phyloP scores from a whole-genome alignment of 306 rosid genomes.

The Medicago truncatula region DNA sequence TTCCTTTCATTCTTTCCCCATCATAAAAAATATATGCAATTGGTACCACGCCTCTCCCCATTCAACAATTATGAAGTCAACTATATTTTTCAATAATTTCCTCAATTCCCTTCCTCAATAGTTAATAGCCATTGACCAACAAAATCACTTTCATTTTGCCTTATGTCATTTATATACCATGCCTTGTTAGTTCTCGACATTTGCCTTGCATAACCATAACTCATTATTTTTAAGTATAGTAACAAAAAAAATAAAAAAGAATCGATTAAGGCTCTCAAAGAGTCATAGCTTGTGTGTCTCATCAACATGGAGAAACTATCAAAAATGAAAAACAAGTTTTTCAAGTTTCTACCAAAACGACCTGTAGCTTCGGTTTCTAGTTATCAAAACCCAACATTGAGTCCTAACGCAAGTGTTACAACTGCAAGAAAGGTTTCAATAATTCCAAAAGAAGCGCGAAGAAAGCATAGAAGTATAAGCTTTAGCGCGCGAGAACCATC shows the following conservation, averaged over 20 bases:
- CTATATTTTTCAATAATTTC: not conserved
- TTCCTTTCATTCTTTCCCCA: not conserved
- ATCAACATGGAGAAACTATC: not conserved
- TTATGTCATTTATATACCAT: not conserved
- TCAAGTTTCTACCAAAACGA: not conserved
- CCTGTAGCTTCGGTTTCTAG: not conserved
- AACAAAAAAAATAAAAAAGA: too few species aligned
- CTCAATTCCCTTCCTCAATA: too few species aligned
- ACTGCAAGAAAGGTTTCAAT: constrained; percentile 23
- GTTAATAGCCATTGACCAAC: not conserved
- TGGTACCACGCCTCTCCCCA: not conserved
- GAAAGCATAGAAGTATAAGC: constrained; percentile 32
- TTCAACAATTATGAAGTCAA: not conserved
- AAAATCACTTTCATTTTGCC: not conserved
- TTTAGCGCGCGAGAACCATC: constrained; percentile 47
- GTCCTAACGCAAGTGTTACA: not conserved
- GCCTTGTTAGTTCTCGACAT: not conserved
- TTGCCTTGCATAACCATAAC: not conserved
- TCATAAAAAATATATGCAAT: too few species aligned
- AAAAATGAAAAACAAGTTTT: not conserved
- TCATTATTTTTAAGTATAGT: too few species aligned
- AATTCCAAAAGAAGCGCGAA: constrained; percentile 50
- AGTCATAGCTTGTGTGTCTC: not conserved
- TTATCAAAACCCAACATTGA: not conserved
- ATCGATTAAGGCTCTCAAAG: not conserved